phyloP scores from a whole-genome alignment of 208 protist genomes.

The Endotrypanum monterogeii region DNA sequence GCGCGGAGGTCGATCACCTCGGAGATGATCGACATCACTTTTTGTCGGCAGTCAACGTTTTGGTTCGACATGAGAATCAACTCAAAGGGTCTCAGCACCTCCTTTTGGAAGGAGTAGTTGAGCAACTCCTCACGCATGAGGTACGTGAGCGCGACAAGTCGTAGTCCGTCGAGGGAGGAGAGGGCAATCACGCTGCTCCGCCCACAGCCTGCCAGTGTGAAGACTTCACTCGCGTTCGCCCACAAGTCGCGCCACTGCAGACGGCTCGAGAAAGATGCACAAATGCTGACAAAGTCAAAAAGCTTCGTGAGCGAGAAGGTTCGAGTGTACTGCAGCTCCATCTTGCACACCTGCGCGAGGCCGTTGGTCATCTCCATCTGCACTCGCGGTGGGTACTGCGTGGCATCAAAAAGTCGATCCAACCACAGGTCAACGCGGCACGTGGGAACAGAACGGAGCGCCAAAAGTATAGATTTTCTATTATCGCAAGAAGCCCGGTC shows the following conservation, averaged over 20 bases:
- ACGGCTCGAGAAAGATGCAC: slow-evolving; percentile 67
- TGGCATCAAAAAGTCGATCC: slow-evolving; percentile 82
- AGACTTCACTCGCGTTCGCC: slow-evolving; percentile 69
- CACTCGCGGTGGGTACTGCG: slow-evolving; percentile 59
- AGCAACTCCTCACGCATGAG: slow-evolving; percentile 77
- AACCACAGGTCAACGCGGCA: slow-evolving; percentile 77
- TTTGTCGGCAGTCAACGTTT: slow-evolving; percentile 53
- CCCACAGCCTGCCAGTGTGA: slow-evolving; percentile 56
- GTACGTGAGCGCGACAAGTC: slow-evolving; percentile 74
- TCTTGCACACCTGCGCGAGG: slow-evolving; percentile 66
- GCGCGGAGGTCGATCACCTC: slow-evolving; percentile 83
- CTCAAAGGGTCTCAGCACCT: slow-evolving; percentile 79
- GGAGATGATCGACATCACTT: slow-evolving; percentile 66
- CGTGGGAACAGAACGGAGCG: slow-evolving; percentile 39
- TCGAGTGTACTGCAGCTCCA: slow-evolving; percentile 65
- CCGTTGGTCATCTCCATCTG: slow-evolving; percentile 81
- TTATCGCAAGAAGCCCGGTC: slow-evolving; percentile 33
- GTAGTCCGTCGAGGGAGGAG: slow-evolving; percentile 63
- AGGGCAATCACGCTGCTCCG: slow-evolving; percentile 60
- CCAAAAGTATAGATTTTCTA: slow-evolving; percentile 48
- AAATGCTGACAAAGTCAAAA: slow-evolving; percentile 84
- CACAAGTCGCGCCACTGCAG: slow-evolving; percentile 88
- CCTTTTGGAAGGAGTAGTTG: slow-evolving; percentile 88
- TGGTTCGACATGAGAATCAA: slow-evolving; percentile 76
- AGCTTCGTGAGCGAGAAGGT: slow-evolving; percentile 86